A percentile compares a stretch with the other conserved stretches of the same genome.
phyloP scores from a whole-genome alignment of 2,329 filamentous ascomycete species.

The Venturia pyrina region DNA sequence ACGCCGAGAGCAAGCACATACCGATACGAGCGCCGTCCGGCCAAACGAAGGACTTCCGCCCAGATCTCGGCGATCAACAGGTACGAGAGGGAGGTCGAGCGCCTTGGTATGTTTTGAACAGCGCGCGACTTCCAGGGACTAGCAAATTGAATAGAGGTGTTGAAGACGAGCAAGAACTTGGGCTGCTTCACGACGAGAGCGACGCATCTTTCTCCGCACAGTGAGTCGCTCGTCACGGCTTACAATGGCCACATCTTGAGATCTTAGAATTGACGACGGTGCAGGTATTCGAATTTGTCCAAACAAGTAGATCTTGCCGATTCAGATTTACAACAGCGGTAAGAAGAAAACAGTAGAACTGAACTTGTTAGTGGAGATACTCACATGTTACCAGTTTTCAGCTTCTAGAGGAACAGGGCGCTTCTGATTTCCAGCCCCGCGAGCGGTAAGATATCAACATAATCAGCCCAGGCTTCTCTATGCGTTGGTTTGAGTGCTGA shows the following conservation, averaged over 20 bases:
- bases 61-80: neutral
- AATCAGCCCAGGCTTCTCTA: neutral
- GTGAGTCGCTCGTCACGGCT: neutral
- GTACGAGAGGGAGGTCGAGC: neutral
- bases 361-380: neutral
- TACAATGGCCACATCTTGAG: neutral
- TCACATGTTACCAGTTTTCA: neutral
- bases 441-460: neutral
- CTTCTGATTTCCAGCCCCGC: neutral
- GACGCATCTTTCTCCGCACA: neutral
- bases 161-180: neutral
- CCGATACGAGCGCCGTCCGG: neutral
- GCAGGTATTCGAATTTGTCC: neutral
- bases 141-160: neutral
- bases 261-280: neutral
- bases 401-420: neutral
- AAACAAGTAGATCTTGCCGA: neutral
- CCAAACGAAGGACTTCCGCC: neutral
- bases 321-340: neutral
- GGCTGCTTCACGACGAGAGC: neutral
- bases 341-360: neutral
- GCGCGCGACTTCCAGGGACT: constrained; percentile 5
- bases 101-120: constrained; percentile 7
- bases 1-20: neutral
- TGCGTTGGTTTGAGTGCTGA: neutral